Percentiles rank a stretch among this genome's conserved stretches.
These are phyloP conservation scores for Termitomyces sp. DNA, from an alignment of 768 basidiomycete species.

Conservation along the genomic window DNA sequence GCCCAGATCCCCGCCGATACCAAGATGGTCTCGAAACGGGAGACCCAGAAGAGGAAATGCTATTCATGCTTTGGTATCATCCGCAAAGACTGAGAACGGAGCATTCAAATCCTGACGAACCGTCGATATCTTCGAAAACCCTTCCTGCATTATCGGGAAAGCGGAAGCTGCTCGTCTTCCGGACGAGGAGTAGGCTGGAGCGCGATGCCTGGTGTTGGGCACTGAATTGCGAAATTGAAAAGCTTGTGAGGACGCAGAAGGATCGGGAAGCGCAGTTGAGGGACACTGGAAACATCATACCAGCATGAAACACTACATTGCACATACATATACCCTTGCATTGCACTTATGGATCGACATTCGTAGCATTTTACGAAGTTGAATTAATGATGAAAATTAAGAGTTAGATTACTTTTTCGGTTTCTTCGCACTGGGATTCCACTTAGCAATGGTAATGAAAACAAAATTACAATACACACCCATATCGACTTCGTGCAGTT, in stretches of 20 bases:
- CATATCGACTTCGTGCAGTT: conserved; percentile 87
- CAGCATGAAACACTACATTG: conserved; percentile 22
- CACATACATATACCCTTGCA: conserved; percentile 12
- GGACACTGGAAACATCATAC: conserved; percentile 58
- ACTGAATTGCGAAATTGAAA: conserved; percentile 87
- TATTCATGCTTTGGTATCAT: conserved; percentile 80
- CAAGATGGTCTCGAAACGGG: conserved; percentile 87
- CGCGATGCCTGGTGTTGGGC: conserved; percentile 96
- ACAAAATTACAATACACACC: conserved; percentile 44
- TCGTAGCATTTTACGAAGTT: neutral
- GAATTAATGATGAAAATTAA: neutral
- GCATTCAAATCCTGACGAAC: conserved; percentile 20
- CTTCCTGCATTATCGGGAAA: conserved; percentile 57
- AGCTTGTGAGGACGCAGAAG: conserved; percentile 57
- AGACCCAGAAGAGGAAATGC: conserved; percentile 83
- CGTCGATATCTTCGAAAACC: conserved; percentile 22
- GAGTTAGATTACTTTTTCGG: conserved; percentile 63
- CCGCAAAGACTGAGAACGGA: conserved; percentile 30
- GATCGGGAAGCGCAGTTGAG: conserved; percentile 67
- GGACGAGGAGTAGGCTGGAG: conserved; percentile 81
- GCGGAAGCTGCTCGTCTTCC: conserved; percentile 62
- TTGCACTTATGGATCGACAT: conserved; percentile 7
- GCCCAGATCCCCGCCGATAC: conserved; percentile 68
- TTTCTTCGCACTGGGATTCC: conserved; percentile 66
- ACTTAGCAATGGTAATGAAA: conserved; percentile 12